Evolutionary conservation across 2,329 filamentous ascomycete species (phyloP).

Genomic region (Fusarium algeriense): DNA sequence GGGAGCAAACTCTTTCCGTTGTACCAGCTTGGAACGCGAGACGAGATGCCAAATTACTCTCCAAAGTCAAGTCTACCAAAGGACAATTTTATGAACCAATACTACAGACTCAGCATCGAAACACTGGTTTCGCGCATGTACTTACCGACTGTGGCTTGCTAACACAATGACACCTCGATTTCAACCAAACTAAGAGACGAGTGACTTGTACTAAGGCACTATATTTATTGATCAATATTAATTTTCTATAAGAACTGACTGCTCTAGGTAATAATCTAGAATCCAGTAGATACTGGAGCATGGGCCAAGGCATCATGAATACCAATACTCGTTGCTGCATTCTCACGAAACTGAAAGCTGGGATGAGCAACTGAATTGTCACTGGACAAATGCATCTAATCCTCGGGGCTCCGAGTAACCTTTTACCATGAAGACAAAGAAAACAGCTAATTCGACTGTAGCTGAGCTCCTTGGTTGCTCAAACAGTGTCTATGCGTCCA

Average conservation of each 20-base stretch:
- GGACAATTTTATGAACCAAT: neutral
- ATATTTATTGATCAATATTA: neutral
- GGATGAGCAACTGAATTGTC: neutral
- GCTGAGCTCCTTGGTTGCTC: neutral
- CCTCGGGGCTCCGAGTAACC: neutral
- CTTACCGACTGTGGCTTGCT: neutral
- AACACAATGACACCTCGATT: neutral
- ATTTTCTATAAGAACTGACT: no score
- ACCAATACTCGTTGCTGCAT: no score
- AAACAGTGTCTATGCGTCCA: slow-evolving; percentile 27
- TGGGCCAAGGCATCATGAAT: neutral
- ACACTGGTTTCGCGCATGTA: neutral
- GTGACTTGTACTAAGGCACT: neutral
- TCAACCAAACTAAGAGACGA: neutral
- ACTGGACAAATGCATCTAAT: neutral
- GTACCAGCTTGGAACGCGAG: neutral
- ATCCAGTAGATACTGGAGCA: neutral
- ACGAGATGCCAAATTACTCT: neutral
- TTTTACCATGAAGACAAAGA: slow-evolving; percentile 17
- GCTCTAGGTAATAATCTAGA: no score
- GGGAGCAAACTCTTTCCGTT: neutral
- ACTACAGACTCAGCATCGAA: neutral
- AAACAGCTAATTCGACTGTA: neutral
- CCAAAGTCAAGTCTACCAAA: neutral
- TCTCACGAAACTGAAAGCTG: neutral